Percentiles rank a stretch among this genome's conserved stretches.
phyloP scores from a whole-genome alignment of 2,329 filamentous ascomycete genomes.

The Xylaria digitata region DNA sequence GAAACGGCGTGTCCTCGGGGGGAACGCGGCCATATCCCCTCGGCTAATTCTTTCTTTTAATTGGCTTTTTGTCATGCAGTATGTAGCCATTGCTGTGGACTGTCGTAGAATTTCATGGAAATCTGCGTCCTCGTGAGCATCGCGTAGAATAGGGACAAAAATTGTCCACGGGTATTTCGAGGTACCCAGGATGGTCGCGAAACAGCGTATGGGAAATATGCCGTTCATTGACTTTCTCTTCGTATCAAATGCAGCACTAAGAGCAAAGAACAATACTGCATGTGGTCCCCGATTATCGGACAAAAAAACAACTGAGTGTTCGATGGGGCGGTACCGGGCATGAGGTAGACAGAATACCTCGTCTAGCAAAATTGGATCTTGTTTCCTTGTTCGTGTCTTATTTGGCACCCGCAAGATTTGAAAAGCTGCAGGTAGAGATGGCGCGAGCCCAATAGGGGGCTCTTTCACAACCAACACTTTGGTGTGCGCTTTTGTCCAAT shows the following conservation, averaged over 20 bases:
- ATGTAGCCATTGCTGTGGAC: neutral
- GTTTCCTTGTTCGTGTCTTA: neutral
- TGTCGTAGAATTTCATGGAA: slow-evolving; percentile 15
- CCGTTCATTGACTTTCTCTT: slow-evolving; percentile 2
- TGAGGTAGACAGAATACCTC: slow-evolving; percentile 25
- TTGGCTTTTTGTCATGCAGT: slow-evolving; percentile 26
- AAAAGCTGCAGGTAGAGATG: neutral
- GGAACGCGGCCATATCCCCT: neutral
- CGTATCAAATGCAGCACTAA: neutral
- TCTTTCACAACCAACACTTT: slow-evolving; percentile 25
- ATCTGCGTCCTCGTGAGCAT: slow-evolving; percentile 14
- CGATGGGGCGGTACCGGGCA: neutral
- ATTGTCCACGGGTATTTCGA: slow-evolving; percentile 17
- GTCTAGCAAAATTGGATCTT: slow-evolving; percentile 20
- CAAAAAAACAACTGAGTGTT: slow-evolving; percentile 21
- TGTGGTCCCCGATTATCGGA: neutral
- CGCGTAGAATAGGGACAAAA: slow-evolving; percentile 27
- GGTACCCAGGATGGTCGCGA: slow-evolving; percentile 21
- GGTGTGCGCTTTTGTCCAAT: slow-evolving; percentile 15
- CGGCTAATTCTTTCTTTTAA: slow-evolving; percentile 18
- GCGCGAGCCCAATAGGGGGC: neutral
- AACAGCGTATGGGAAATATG: slow-evolving; percentile 9
- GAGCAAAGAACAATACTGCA: slow-evolving; percentile 16
- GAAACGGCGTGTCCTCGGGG: neutral
- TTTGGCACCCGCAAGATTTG: slow-evolving; percentile 22